Percentiles rank a stretch among this genome's conserved stretches.
Evolutionary conservation across 768 basidiomycete species (phyloP).

Genomic region (Phaeotremella fagi): DNA sequence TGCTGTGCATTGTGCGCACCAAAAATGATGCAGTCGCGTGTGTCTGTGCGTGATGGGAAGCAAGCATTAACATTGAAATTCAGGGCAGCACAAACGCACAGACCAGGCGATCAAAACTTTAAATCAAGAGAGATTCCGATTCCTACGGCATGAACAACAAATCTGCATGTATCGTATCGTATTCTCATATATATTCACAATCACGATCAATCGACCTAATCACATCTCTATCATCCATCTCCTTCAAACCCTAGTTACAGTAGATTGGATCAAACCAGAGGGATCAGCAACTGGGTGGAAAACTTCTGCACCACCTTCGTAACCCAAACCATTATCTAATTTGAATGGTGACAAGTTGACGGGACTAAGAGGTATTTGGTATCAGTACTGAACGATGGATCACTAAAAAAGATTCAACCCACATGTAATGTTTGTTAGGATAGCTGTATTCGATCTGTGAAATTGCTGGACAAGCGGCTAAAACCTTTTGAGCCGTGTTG

Average conservation of each 20-base stretch:
- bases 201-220: no score
- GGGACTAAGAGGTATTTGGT: slow-evolving; percentile 52
- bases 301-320: slow-evolving; percentile 64
- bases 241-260: slow-evolving; percentile 42
- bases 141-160: no score
- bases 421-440: slow-evolving; percentile 94
- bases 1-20: no score
- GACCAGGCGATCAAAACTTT: no score
- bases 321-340: slow-evolving; percentile 53
- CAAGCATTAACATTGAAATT: no score
- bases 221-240: no score
- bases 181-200: no score
- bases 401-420: slow-evolving; percentile 66
- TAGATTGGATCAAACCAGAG: slow-evolving; percentile 49
- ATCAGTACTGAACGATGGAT: slow-evolving; percentile 48
- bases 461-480: slow-evolving; percentile 62
- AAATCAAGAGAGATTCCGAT: no score
- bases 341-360: slow-evolving; percentile 44
- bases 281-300: slow-evolving; percentile 82
- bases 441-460: slow-evolving; percentile 64
- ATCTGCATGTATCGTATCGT: no score
- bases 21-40: no score
- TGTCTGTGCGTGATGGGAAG: no score
- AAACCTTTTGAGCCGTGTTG: slow-evolving; percentile 74
- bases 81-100: no score